Percentiles rank a stretch among this genome's conserved stretches.
These are phyloP conservation scores for Suillus subluteus DNA, from an alignment of 768 basidiomycete species.

Conservation along the genomic window DNA sequence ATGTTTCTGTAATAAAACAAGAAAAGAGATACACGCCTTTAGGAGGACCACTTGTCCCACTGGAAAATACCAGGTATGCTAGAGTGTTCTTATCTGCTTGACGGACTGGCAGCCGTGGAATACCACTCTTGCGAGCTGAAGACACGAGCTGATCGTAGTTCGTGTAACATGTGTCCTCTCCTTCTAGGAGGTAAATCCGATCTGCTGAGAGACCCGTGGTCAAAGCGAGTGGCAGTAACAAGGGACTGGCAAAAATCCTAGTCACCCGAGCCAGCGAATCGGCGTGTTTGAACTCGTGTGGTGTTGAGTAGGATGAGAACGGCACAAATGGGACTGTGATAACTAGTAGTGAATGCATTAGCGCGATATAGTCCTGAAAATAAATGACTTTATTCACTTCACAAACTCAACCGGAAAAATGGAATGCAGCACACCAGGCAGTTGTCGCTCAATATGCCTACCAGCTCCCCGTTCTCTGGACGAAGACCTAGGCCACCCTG, in stretches of 20 bases:
- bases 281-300: constrained; percentile 52
- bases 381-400: not conserved
- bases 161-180: constrained; percentile 38
- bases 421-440: constrained; percentile 48
- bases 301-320: constrained; percentile 51
- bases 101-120: constrained; percentile 41
- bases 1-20: not conserved
- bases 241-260: constrained; percentile 50
- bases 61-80: constrained; percentile 70
- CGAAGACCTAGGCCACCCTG: constrained; percentile 58
- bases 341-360: constrained; percentile 46
- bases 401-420: not conserved
- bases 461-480: constrained; percentile 49
- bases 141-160: constrained; percentile 46
- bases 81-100: constrained; percentile 52
- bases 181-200: constrained; percentile 48
- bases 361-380: constrained; percentile 48
- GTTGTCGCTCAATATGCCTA: constrained; percentile 71
- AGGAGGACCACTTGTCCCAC: constrained; percentile 69
- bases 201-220: constrained; percentile 38
- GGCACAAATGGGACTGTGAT: constrained; percentile 50
- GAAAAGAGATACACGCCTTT: constrained; percentile 48
- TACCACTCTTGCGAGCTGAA: constrained; percentile 36
- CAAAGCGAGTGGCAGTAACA: constrained; percentile 39
- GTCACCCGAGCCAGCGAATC: constrained; percentile 47